Percentiles rank a stretch among this genome's conserved stretches.
phyloP scores from a whole-genome alignment of 306 rosid species.

The Dryas drummondii region DNA sequence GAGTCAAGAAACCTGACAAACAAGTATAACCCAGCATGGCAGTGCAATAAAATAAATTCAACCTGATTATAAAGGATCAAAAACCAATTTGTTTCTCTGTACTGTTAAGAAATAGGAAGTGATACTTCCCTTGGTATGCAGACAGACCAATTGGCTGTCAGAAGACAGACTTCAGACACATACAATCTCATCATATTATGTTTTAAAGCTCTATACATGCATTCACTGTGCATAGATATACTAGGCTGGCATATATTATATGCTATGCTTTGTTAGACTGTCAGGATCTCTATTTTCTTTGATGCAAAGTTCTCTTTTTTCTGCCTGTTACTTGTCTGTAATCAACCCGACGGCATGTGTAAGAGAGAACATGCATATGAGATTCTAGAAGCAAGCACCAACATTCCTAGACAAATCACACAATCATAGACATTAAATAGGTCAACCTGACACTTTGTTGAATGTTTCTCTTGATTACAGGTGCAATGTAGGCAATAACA shows the following conservation, averaged over 20 bases:
- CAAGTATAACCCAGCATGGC: too few species aligned
- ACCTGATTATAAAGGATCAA: too few species aligned
- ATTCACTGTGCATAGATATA: too few species aligned
- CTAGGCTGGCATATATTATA: neutral
- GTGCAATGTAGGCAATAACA: neutral
- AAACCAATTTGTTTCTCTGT: too few species aligned
- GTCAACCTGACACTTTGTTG: neutral
- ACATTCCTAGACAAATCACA: neutral
- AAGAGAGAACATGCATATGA: neutral
- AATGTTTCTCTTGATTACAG: neutral
- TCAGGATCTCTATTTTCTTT: neutral
- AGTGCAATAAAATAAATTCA: too few species aligned
- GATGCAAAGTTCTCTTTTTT: neutral
- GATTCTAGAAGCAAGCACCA: neutral
- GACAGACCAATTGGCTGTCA: too few species aligned
- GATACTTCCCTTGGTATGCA: too few species aligned
- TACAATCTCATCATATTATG: too few species aligned
- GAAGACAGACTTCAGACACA: too few species aligned
- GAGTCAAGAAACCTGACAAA: too few species aligned
- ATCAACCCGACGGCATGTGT: neutral
- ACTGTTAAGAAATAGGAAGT: too few species aligned
- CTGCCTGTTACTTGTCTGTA: neutral
- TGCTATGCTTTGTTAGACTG: neutral
- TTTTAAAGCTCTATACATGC: too few species aligned
- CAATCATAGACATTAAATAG: neutral